Evolutionary conservation across 202 grass and related monocot genomes (phyloP).

Genomic region (Dendrocalamus latiflorus): DNA sequence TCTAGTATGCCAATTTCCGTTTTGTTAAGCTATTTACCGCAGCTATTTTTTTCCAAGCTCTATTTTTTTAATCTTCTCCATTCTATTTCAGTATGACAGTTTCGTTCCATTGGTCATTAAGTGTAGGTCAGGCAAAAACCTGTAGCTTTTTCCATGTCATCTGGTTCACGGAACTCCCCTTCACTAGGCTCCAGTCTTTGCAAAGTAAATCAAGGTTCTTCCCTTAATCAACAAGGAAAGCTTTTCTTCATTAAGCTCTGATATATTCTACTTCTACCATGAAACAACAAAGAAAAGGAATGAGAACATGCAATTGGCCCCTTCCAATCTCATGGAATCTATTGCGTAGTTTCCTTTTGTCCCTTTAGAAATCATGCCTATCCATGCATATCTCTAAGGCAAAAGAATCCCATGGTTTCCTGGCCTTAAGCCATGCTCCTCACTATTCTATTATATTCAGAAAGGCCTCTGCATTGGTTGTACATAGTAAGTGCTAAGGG

Average conservation of each 20-base stretch:
- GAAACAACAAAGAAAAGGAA: conserved; percentile 39
- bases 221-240: conserved; percentile 73
- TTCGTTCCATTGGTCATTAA: background rate
- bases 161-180: conserved; percentile 5
- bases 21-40: background rate
- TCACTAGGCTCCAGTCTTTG: conserved; percentile 20
- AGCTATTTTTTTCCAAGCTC: background rate
- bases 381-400: conserved; percentile 27
- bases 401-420: conserved; percentile 55
- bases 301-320: conserved; percentile 36
- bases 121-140: background rate
- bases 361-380: conserved; percentile 48
- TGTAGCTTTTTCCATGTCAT: background rate
- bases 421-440: conserved; percentile 49
- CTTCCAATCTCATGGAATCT: conserved; percentile 39
- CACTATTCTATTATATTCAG: conserved; percentile 27
- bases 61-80: background rate
- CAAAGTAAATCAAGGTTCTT: conserved; percentile 68
- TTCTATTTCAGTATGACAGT: conserved; percentile 15
- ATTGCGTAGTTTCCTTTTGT: conserved; percentile 37
- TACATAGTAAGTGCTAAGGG: background rate
- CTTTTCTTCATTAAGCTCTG: conserved; percentile 24
- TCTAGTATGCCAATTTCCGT: background rate
- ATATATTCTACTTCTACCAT: conserved; percentile 17
- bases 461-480: conserved; percentile 4